These are phyloP conservation scores for Phaeosphaeriaceae sp. DNA, from an alignment of 2,329 filamentous ascomycete genomes.

Conservation along the genomic window DNA sequence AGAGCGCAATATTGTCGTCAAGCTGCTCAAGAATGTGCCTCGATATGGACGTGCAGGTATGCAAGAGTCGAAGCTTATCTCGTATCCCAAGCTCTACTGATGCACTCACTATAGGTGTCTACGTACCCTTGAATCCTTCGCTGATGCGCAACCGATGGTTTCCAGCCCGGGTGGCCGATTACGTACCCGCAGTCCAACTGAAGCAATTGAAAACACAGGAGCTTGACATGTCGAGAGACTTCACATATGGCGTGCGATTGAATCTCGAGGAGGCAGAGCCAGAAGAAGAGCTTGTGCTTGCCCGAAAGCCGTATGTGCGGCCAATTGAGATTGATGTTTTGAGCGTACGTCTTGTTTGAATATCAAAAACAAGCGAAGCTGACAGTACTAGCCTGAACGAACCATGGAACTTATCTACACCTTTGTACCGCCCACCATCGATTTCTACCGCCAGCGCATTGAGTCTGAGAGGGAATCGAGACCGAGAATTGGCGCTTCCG, in stretches of 20 bases:
- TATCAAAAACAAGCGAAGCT: constrained; percentile 12
- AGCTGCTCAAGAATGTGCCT: constrained; percentile 59
- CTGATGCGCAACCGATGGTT: constrained; percentile 64
- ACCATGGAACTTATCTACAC: constrained; percentile 56
- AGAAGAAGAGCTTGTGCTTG: constrained; percentile 24
- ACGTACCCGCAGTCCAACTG: constrained; percentile 55
- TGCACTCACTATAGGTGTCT: constrained; percentile 51
- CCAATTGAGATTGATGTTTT: constrained; percentile 51
- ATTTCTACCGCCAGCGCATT: constrained; percentile 56
- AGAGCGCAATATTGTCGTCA: constrained; percentile 55
- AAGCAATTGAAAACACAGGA: constrained; percentile 55
- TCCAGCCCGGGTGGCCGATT: constrained; percentile 58
- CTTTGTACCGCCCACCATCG: constrained; percentile 55
- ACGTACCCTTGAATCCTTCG: constrained; percentile 59
- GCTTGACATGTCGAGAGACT: constrained; percentile 54
- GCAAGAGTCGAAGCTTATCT: constrained; percentile 3
- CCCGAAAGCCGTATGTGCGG: constrained; percentile 38
- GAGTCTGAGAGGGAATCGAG: constrained; percentile 42
- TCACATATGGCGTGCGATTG: constrained; percentile 49
- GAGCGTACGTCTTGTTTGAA: constrained; percentile 36
- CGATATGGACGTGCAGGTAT: constrained; percentile 56
- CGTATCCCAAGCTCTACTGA: constrained; percentile 21
- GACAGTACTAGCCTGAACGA: constrained; percentile 47
- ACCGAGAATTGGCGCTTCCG: constrained; percentile 43
- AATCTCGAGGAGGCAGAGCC: constrained; percentile 38